Base-by-base conservation (phyloP, 2,329 filamentous ascomycete genomes). In the Beauveria bassiana region DNA sequence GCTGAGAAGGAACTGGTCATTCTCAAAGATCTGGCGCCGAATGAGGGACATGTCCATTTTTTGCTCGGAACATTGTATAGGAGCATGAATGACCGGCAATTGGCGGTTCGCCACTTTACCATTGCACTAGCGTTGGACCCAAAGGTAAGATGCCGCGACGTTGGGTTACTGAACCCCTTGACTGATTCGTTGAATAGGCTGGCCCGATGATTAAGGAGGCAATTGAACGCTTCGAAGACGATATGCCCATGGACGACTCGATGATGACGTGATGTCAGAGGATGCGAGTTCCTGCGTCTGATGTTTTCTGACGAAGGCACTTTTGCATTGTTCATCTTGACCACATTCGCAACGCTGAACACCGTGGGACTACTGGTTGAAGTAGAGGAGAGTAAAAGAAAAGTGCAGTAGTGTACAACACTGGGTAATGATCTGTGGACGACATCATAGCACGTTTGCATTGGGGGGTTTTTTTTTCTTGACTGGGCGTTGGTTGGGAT, bases 1-100 rank as follows among this genome's bases (percentile, higher is more conserved):
- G 95, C 95, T 0, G 82, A 96, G 65, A 82, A 83, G 28, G 95
- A 99, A 72, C 79, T 99, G 60, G 86, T 92, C 73, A 83, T 93
- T n/a, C 77, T 99, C 63, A 95, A 96, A 71, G 91, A 96, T 67
- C 81, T 96, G 64, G 93, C 92, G 5, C 93, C 95, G 0, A 93
- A 99, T 70, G 93, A 98, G 73, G 91, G 93, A 5, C 96, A 93
- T 69, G 93, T 99, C 43, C 95, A 97, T 76, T 99, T 97, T 78
- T 79, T 96, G 65, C 85, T 99, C 45, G 96, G 93, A 22, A 90
- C 91, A 71, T 82, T 92, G 65, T 91, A 92, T 76, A 89, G 89
- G 74, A 81, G 79, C 61, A 79, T 90, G 69, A 86, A 86, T 67
- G 85, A 91, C 69, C 89, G 86, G 72, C 86, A 86, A 64, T 82